A percentile compares a stretch with the other conserved stretches of the same genome.
Evolutionary conservation across 495 filamentous ascomycete species (phyloP).

Genomic region (Hypoxylon subgilvum): DNA sequence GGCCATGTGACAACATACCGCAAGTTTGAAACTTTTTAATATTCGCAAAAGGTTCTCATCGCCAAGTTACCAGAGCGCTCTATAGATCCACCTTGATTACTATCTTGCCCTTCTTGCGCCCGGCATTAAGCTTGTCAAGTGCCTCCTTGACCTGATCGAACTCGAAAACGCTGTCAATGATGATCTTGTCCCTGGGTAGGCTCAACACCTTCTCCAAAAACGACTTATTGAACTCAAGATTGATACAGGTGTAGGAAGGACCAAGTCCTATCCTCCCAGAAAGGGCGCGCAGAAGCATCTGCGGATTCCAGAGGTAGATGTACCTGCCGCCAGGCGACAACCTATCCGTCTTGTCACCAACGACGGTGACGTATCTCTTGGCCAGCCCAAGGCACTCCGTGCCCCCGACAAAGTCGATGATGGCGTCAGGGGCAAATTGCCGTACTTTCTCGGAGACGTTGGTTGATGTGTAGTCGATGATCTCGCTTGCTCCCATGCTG

Average conservation of each 20-base stretch:
- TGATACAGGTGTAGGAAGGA: background rate
- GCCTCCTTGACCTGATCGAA: constrained; percentile 2
- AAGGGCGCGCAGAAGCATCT: background rate
- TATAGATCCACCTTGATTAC: background rate
- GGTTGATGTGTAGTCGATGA: constrained; percentile 1
- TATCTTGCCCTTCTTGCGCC: background rate
- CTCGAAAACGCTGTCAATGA: background rate
- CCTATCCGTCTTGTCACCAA: background rate
- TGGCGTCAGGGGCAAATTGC: background rate
- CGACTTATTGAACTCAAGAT: background rate
- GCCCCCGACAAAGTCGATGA: background rate
- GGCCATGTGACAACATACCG: too few species aligned
- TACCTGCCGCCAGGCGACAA: background rate
- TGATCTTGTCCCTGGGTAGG: background rate
- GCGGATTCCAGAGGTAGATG: background rate
- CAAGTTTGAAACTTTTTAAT: too few species aligned
- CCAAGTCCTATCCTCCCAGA: background rate
- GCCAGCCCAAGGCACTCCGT: background rate
- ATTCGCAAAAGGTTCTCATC: too few species aligned
- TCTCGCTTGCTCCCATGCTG: background rate
- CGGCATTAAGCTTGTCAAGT: background rate
- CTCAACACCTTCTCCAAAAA: background rate
- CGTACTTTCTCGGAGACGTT: background rate
- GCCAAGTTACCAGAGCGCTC: too few species aligned
- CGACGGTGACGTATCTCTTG: background rate